Conservation (phyloP, 169 alveolate genomes). For the Plasmodium malariae region DNA sequence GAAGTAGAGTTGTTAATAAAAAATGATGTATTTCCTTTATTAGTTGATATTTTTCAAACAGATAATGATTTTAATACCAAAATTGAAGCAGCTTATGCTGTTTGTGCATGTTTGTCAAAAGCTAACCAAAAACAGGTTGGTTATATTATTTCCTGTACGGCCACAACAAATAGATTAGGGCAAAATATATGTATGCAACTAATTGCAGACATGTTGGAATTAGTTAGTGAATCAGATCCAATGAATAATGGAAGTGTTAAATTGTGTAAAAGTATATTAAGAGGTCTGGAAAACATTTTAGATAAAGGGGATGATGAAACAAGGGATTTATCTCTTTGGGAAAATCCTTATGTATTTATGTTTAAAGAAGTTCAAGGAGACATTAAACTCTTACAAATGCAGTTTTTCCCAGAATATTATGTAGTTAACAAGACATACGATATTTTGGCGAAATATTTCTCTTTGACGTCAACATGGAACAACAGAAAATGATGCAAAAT, state of each 20-base stretch:
- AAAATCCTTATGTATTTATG: slow-evolving; percentile 89
- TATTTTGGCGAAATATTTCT: slow-evolving; percentile 79
- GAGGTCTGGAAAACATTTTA: slow-evolving; percentile 89
- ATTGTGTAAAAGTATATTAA: slow-evolving; percentile 87
- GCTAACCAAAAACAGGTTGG: slow-evolving; percentile 89
- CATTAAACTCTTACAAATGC: slow-evolving; percentile 84
- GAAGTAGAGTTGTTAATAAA: slow-evolving; percentile 88
- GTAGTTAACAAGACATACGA: slow-evolving; percentile 84
- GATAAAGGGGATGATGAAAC: slow-evolving; percentile 88
- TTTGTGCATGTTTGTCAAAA: slow-evolving; percentile 89
- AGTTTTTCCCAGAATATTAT: slow-evolving; percentile 85
- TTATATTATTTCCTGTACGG: slow-evolving; percentile 88
- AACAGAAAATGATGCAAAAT: slow-evolving; percentile 51
- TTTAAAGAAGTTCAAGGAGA: slow-evolving; percentile 85
- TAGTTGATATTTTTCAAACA: slow-evolving; percentile 85
- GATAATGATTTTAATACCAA: slow-evolving; percentile 88
- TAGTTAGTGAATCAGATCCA: slow-evolving; percentile 89
- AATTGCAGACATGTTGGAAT: slow-evolving; percentile 88
- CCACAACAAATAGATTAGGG: slow-evolving; percentile 72
- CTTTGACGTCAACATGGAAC: slow-evolving; percentile 77
- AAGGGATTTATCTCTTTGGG: slow-evolving; percentile 84
- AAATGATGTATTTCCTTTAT: slow-evolving; percentile 86
- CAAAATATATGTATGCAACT: slow-evolving; percentile 84
- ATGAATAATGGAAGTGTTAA: slow-evolving; percentile 87
- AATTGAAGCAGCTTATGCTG: slow-evolving; percentile 92